Evolutionary conservation across 768 basidiomycete genomes (phyloP), one percentile per base, ranked within the genome.

Genomic region (Amanita rubescens): DNA sequence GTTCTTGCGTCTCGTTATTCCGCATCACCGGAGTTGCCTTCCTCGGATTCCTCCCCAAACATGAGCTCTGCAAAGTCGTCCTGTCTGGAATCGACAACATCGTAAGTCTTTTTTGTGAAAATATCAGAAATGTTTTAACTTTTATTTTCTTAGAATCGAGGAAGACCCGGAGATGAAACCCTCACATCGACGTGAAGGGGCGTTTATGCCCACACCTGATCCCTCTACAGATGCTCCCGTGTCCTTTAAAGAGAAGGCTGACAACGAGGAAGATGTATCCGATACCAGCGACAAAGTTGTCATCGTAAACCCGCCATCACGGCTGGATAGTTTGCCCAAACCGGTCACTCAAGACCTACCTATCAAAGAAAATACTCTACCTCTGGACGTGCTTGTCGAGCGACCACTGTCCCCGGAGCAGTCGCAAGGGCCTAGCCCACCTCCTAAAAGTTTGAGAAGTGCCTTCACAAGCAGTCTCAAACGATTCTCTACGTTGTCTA

Each of bases 161-260:
- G 43, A 46, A 25, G 41, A n/a, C 17, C 32, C 24, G 17, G 35
- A 41, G 38, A 58, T 54, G 43, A 67, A 65, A 58, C 62, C 71
- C 20, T 56, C 63, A 35, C 76, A 78, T 62, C 62, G 72, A 59
- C 69, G 87, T 38, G 86, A 90, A 72, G 85, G 82, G 51, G 87
- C 86, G 5, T 85, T 84, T 60, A 70, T 80, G 47, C 79, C 79
- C 74, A 64, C 67, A 50, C 49, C 58, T 62, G 55, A 63, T 60
- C 60, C 59, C 17, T 34, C 24, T 27, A 20, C 32, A 34, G 42
- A 53, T 11, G 9, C 32, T n/a, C 17, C 42, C 12, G 9, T n/a
- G 24, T 49, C 61, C 60, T 22, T 59, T 51, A n/a, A 35, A 27
- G 17, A 20, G 25, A 25, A 49, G 15, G 32, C 19, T 5, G 32